A percentile compares a stretch with the other conserved stretches of the same genome.
Conservation (phyloP, 495 filamentous ascomycete genomes). For the Annulohypoxylon nitens region DNA sequence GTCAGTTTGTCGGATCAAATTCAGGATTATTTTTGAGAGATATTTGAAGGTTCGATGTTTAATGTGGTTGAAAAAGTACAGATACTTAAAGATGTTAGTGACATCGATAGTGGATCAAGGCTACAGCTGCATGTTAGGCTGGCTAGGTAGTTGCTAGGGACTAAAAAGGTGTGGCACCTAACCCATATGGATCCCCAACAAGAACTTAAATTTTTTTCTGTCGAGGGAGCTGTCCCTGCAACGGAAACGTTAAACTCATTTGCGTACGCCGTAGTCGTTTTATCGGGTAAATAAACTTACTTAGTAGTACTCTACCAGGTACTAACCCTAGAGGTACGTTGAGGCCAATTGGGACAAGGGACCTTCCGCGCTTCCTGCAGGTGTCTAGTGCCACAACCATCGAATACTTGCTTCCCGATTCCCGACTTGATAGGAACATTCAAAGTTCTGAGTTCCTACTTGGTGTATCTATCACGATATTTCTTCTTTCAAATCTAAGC, state of each 20-base stretch:
- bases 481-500: constrained; percentile 20
- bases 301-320: too few species aligned
- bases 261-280: constrained; percentile 2
- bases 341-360: constrained; percentile 21
- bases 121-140: constrained; percentile 31
- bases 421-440: constrained; percentile 20
- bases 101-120: constrained; percentile 16
- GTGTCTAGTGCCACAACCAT: constrained; percentile 25
- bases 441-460: background rate
- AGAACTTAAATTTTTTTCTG: constrained; percentile 51
- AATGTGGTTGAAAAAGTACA: constrained; percentile 27
- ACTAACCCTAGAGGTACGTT: constrained; percentile 17
- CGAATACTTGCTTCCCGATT: constrained; percentile 4
- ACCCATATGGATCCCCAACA: constrained; percentile 51
- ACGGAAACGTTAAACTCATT: constrained; percentile 38
- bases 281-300: constrained; percentile 30
- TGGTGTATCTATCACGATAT: constrained; percentile 19
- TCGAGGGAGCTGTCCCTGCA: constrained; percentile 43
- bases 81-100: constrained; percentile 27
- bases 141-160: constrained; percentile 37
- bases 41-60: background rate
- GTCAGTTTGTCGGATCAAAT: background rate
- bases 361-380: constrained; percentile 9
- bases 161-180: constrained; percentile 48
- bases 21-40: background rate